These are phyloP conservation scores for Russula abietina DNA, from an alignment of 768 basidiomycete genomes.

Conservation along the genomic window DNA sequence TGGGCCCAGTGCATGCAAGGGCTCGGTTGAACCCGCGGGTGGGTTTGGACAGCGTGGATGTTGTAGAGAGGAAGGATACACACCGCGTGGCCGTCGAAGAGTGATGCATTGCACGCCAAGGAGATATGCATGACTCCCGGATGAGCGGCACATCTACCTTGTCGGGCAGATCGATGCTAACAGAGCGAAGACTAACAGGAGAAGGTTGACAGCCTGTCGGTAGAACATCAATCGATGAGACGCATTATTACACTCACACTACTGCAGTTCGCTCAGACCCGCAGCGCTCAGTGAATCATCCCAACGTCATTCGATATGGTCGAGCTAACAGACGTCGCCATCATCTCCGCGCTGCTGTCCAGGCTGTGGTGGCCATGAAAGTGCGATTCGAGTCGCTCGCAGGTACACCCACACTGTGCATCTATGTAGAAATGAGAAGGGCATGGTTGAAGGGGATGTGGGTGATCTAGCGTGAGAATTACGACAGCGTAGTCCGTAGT, in stretches of 20 bases:
- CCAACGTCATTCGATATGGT: slow-evolving; percentile 77
- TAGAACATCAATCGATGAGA: background rate
- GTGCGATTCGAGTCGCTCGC: slow-evolving; percentile 33
- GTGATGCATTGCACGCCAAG: slow-evolving; percentile 81
- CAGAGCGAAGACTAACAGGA: background rate
- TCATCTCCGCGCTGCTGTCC: slow-evolving; percentile 80
- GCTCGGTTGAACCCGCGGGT: slow-evolving; percentile 53
- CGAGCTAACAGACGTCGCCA: slow-evolving; percentile 80
- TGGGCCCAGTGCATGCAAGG: slow-evolving; percentile 65
- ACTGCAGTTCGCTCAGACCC: slow-evolving; percentile 64
- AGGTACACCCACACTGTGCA: slow-evolving; percentile 71
- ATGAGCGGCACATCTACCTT: slow-evolving; percentile 92
- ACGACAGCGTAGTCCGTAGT: too few relatives aligned
- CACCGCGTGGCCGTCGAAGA: slow-evolving; percentile 80
- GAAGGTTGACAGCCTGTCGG: background rate
- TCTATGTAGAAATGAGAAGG: slow-evolving; percentile 75
- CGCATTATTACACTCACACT: slow-evolving; percentile 90
- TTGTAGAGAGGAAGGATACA: slow-evolving; percentile 74
- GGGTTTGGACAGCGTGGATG: too few relatives aligned
- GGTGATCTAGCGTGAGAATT: too few relatives aligned
- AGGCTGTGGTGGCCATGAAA: slow-evolving; percentile 52
- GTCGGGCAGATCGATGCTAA: slow-evolving; percentile 92
- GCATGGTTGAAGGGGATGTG: too few relatives aligned
- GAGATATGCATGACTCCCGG: slow-evolving; percentile 88
- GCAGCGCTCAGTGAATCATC: slow-evolving; percentile 66